Percentiles rank a stretch among this genome's conserved stretches.
Conservation (phyloP, 2,329 filamentous ascomycete genomes). For the Simplicillium sp. region DNA sequence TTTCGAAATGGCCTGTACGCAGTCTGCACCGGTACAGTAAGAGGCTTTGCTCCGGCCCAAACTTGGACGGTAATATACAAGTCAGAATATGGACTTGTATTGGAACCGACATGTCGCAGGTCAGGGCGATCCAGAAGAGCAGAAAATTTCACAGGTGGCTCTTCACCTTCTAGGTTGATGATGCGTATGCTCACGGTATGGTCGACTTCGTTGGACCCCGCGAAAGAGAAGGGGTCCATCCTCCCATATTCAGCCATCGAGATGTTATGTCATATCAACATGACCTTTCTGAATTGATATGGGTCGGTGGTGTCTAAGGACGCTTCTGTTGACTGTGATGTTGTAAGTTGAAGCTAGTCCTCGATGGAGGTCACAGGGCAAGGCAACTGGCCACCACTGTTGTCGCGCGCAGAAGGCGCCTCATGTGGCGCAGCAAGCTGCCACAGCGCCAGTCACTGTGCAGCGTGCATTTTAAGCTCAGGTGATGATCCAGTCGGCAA, state of each 20-base stretch:
- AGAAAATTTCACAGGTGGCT: slow-evolving; percentile 40
- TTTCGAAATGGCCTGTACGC: slow-evolving; percentile 84
- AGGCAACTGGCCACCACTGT: no score
- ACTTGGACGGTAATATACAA: slow-evolving; percentile 89
- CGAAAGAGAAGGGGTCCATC: slow-evolving; percentile 97
- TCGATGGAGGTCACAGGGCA: no score
- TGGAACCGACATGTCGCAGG: slow-evolving; percentile 79
- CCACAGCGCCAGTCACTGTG: no score
- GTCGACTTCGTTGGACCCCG: slow-evolving; percentile 74
- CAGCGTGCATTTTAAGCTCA: no score
- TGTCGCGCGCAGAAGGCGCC: no score
- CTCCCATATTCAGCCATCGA: slow-evolving; percentile 28
- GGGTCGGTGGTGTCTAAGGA: no score
- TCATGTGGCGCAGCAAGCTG: no score
- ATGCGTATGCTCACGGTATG: slow-evolving; percentile 61
- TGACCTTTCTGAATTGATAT: no score
- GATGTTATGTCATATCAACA: slow-evolving; percentile 11
- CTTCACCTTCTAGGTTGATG: slow-evolving; percentile 37
- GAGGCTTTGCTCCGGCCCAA: slow-evolving; percentile 90
- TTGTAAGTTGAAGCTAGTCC: no score
- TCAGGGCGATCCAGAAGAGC: slow-evolving; percentile 70
- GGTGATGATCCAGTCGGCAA: no score
- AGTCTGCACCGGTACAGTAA: slow-evolving; percentile 87
- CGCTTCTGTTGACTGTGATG: no score
- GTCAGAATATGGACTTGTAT: slow-evolving; percentile 64